A percentile compares a stretch with the other conserved stretches of the same genome.
These are phyloP conservation scores for Cladorrhinum samala DNA, from an alignment of 495 filamentous ascomycete genomes.

Conservation along the genomic window DNA sequence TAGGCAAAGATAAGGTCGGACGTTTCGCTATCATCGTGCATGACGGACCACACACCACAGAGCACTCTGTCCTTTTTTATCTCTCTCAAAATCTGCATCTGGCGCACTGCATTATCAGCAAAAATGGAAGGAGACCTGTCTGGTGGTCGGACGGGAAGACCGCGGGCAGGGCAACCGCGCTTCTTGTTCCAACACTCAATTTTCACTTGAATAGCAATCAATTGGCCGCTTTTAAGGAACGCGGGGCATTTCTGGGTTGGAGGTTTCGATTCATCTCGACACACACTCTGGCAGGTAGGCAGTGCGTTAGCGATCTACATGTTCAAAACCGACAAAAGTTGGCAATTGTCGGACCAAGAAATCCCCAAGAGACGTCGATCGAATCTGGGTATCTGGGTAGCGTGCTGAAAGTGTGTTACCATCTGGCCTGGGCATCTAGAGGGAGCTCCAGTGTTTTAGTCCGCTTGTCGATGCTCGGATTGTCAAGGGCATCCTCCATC, in stretches of 20 bases:
- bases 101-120: background rate
- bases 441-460: background rate
- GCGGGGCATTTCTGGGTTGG: background rate
- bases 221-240: background rate
- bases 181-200: background rate
- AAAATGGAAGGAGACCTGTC: conserved; percentile 1
- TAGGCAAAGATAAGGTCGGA: conserved; percentile 27
- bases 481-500: too few species aligned
- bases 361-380: background rate
- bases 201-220: background rate
- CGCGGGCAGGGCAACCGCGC: background rate
- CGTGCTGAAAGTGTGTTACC: background rate
- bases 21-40: conserved; percentile 19
- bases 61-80: too few species aligned
- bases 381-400: background rate
- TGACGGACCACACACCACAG: too few species aligned
- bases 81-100: conserved; percentile 8
- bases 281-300: background rate
- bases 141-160: background rate
- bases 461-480: background rate
- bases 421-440: background rate
- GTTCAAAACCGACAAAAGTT: background rate
- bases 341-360: background rate
- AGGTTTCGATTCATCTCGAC: too few species aligned
- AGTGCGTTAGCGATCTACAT: background rate